phyloP scores from a whole-genome alignment of 176 grass and related monocot genomes.

The Oropetium thomaeum region DNA sequence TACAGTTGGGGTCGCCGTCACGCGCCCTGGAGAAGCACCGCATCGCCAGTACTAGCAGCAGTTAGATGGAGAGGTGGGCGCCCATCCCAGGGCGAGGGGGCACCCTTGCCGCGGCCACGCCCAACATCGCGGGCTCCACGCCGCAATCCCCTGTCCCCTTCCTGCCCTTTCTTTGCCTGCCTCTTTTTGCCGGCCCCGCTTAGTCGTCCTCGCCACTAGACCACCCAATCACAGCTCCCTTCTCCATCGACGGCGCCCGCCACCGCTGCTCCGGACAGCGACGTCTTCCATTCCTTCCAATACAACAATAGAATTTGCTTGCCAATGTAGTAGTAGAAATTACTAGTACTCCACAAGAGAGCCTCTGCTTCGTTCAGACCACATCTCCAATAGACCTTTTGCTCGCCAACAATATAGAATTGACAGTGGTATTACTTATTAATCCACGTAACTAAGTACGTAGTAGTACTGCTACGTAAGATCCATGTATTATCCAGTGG shows the following conservation, averaged over 20 bases:
- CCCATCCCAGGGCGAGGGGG: not conserved
- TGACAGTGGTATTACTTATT: too few species aligned
- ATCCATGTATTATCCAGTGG: not conserved
- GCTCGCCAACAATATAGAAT: not conserved
- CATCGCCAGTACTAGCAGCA: not conserved
- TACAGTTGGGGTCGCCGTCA: constrained; percentile 10
- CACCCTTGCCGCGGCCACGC: constrained; percentile 30
- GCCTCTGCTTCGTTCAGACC: too few species aligned
- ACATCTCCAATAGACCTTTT: too few species aligned
- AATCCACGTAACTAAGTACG: not conserved
- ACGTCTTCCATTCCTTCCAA: not conserved
- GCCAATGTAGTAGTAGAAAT: too few species aligned
- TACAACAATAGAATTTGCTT: too few species aligned
- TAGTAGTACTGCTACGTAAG: too few species aligned
- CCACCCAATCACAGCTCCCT: not conserved
- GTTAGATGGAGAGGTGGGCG: too few species aligned
- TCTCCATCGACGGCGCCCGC: not conserved
- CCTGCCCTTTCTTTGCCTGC: not conserved
- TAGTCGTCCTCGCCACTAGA: not conserved
- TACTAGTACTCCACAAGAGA: too few species aligned
- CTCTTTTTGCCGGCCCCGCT: too few species aligned
- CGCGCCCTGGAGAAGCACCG: not conserved
- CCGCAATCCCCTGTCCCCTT: constrained; percentile 9
- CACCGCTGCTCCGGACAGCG: not conserved
- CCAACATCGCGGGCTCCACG: constrained; percentile 29